These are phyloP conservation scores for Hypoxylon fragiforme DNA, from an alignment of 495 filamentous ascomycete species.

Conservation along the genomic window DNA sequence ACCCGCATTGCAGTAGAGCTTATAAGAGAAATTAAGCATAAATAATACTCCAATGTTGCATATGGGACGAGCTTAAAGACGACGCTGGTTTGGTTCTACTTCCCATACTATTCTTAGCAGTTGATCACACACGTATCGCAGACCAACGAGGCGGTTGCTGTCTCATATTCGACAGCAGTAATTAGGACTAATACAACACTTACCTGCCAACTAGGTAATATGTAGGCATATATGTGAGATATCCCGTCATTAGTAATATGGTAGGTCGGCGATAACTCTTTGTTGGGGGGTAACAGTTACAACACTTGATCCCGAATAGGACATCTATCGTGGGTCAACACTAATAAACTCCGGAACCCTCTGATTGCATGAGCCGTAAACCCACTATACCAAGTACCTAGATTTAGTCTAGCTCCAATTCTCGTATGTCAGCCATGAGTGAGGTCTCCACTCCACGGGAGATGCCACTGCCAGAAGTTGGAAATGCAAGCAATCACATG, in stretches of 20 bases:
- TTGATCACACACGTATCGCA: constrained; percentile 26
- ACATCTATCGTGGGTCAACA: constrained; percentile 15
- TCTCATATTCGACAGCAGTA: constrained; percentile 15
- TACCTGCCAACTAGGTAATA: neutral
- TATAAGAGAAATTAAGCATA: constrained; percentile 25
- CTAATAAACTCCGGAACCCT: constrained; percentile 14
- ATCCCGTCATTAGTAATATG: no score
- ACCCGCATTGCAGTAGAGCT: constrained; percentile 30
- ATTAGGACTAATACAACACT: neutral
- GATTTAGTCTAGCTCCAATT: no score
- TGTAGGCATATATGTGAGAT: no score
- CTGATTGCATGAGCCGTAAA: constrained; percentile 11
- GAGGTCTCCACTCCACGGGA: constrained; percentile 15
- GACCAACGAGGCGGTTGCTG: constrained; percentile 15
- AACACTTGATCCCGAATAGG: constrained; percentile 9
- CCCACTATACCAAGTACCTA: no score
- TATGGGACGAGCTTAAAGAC: constrained; percentile 4
- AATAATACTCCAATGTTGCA: constrained; percentile 25
- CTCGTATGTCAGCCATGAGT: no score
- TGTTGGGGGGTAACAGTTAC: no score
- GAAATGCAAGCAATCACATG: constrained; percentile 17
- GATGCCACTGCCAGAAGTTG: constrained; percentile 18
- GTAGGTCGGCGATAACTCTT: neutral
- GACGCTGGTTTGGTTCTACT: neutral
- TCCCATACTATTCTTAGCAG: constrained; percentile 9